These are phyloP conservation scores for Trypethelium eluteriae DNA, from an alignment of 495 filamentous ascomycete genomes.

Conservation along the genomic window DNA sequence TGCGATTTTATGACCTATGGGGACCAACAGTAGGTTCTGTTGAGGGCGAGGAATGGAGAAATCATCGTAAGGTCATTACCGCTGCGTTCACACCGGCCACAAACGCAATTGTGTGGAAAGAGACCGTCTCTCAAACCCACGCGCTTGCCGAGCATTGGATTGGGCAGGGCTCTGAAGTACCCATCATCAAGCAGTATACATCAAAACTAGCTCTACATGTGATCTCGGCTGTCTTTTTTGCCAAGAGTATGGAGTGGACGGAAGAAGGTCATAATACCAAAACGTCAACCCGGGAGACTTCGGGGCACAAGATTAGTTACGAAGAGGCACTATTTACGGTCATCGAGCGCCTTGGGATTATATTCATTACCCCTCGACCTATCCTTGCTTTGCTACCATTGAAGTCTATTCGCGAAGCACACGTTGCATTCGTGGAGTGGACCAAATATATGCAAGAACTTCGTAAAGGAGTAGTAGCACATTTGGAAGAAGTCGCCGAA, in stretches of 20 bases:
- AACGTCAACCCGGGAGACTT: neutral
- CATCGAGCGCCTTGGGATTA: neutral
- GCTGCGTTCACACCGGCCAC: neutral
- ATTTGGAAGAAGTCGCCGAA: neutral
- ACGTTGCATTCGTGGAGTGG: conserved; percentile 9
- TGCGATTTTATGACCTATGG: conserved; percentile 11
- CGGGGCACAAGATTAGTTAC: neutral
- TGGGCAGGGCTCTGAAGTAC: neutral
- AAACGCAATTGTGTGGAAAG: conserved; percentile 12
- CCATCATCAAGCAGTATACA: neutral
- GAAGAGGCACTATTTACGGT: conserved; percentile 15
- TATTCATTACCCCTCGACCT: conserved; percentile 12
- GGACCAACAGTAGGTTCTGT: conserved; percentile 10
- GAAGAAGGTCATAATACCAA: neutral
- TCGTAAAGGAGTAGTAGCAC: neutral
- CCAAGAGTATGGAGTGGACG: conserved; percentile 14
- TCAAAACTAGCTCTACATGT: conserved; percentile 14
- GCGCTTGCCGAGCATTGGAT: conserved; percentile 5
- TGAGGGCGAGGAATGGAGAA: conserved; percentile 15
- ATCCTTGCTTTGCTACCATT: conserved; percentile 8
- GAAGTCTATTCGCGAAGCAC: conserved; percentile 10
- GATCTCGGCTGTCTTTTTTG: conserved; percentile 15
- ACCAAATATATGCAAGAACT: conserved; percentile 16
- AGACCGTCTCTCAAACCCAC: conserved; percentile 9
- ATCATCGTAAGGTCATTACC: conserved; percentile 13